Percentiles rank a stretch among this genome's conserved stretches.
Conservation (phyloP, 2,329 filamentous ascomycete genomes). For the Macrophomina pseudophaseolina region DNA sequence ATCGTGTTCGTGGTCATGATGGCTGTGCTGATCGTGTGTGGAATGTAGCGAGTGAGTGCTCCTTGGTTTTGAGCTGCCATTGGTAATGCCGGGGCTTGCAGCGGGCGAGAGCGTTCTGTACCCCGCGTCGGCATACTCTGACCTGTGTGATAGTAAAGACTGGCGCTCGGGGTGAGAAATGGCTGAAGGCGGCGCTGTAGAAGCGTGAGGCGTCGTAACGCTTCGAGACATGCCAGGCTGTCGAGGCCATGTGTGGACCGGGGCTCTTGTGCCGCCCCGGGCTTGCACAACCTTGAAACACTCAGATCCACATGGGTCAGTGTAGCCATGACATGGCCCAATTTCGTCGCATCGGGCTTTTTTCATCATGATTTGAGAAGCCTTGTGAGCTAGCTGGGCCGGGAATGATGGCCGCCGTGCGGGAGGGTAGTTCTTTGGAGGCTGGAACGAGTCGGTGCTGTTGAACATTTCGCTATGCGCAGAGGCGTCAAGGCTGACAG, state of each 20-base stretch:
- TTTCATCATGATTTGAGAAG: constrained; percentile 57
- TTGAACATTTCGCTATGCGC: constrained; percentile 16
- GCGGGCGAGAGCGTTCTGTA: constrained; percentile 29
- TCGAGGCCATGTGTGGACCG: constrained; percentile 6
- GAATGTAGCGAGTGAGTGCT: constrained; percentile 9
- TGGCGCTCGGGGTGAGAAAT: constrained; percentile 29
- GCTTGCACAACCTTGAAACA: constrained; percentile 60
- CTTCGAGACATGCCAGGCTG: constrained; percentile 14
- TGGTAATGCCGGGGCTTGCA: constrained; percentile 26
- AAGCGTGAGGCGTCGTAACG: constrained; percentile 4
- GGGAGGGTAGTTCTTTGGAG: not conserved
- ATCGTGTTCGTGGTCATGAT: constrained; percentile 23
- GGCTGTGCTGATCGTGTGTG: constrained; percentile 25
- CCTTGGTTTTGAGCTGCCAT: constrained; percentile 9
- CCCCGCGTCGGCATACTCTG: constrained; percentile 2
- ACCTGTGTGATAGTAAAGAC: constrained; percentile 36
- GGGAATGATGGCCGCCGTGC: constrained; percentile 47
- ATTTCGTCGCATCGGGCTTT: constrained; percentile 61
- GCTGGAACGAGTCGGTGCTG: constrained; percentile 21
- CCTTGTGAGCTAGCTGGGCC: constrained; percentile 46
- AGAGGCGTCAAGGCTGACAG: constrained; percentile 22
- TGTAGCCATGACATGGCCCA: constrained; percentile 66
- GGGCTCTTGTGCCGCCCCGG: constrained; percentile 38
- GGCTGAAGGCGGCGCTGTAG: not conserved
- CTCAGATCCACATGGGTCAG: constrained; percentile 65